Percentiles rank a stretch among this genome's conserved stretches.
These are phyloP conservation scores for Diaporthe sp. DNA, from an alignment of 2,329 filamentous ascomycete genomes.

Conservation along the genomic window DNA sequence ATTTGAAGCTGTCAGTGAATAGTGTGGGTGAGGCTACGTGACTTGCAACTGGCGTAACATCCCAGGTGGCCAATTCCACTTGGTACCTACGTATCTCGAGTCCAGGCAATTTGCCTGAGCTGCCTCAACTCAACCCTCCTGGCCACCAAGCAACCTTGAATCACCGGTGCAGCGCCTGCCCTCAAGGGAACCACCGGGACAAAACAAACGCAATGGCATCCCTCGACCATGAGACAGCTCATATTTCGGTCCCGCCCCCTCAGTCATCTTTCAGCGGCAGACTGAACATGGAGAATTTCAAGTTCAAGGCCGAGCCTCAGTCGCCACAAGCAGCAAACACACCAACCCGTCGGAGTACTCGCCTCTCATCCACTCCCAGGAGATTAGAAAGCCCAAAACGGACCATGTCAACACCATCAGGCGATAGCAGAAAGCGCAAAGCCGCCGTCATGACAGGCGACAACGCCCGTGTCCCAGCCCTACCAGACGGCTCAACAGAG, in stretches of 20 bases:
- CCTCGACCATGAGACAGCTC: neutral
- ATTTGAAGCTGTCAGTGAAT: neutral
- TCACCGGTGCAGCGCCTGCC: neutral
- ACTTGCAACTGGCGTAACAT: neutral
- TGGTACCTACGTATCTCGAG: neutral
- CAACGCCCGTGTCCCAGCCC: neutral
- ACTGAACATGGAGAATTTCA: slow-evolving; percentile 60
- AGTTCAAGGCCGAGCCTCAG: slow-evolving; percentile 49
- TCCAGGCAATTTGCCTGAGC: neutral
- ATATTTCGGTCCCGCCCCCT: neutral
- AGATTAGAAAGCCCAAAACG: slow-evolving; percentile 36
- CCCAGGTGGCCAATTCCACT: neutral
- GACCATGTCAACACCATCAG: slow-evolving; percentile 19
- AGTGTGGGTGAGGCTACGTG: neutral
- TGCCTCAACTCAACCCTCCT: neutral
- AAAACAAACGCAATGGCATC: slow-evolving; percentile 3
- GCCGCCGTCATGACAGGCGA: slow-evolving; percentile 16
- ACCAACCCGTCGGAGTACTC: slow-evolving; percentile 51
- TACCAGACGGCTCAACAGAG: slow-evolving; percentile 11
- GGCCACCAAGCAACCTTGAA: neutral
- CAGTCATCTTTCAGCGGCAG: slow-evolving; percentile 58
- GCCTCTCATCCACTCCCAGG: slow-evolving; percentile 44
- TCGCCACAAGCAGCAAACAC: slow-evolving; percentile 4
- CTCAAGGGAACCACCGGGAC: neutral
- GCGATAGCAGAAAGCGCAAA: slow-evolving; percentile 45